Evolutionary conservation across 805 yeast genomes (phyloP).

Genomic region (Yarrowia sp.): DNA sequence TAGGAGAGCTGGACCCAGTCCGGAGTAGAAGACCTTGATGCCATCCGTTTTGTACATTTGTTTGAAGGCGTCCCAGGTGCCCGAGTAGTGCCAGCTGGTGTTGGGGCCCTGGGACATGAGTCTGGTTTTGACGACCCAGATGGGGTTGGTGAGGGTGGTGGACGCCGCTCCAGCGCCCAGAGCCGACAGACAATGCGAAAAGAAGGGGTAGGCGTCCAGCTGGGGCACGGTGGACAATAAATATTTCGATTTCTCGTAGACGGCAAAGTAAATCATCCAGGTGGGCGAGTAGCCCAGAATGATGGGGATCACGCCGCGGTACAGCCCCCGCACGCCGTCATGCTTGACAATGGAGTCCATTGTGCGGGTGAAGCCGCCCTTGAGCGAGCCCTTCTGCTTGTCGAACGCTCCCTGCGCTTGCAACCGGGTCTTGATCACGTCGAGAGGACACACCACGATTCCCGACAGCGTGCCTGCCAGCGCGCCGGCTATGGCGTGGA

Average conservation of each 20-base stretch:
- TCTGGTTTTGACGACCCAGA: slow-evolving; percentile 97
- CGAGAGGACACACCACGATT: slow-evolving; percentile 89
- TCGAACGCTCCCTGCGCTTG: slow-evolving; percentile 78
- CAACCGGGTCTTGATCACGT: slow-evolving; percentile 90
- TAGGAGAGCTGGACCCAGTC: slow-evolving; percentile 85
- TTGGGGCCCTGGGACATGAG: slow-evolving; percentile 66
- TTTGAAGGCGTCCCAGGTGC: slow-evolving; percentile 82
- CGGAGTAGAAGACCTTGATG: slow-evolving; percentile 79
- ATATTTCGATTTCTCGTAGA: slow-evolving; percentile 79
- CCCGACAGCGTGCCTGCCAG: slow-evolving; percentile 93
- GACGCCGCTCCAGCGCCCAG: slow-evolving; percentile 88
- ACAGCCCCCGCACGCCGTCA: slow-evolving; percentile 84
- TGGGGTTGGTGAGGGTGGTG: slow-evolving; percentile 87
- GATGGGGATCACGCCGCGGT: slow-evolving; percentile 91
- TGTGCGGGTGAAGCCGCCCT: slow-evolving; percentile 56
- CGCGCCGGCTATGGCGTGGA: slow-evolving; percentile 88
- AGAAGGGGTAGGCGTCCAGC: slow-evolving; percentile 49
- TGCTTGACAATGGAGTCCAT: slow-evolving; percentile 69
- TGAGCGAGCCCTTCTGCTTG: slow-evolving; percentile 21
- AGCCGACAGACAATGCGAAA: slow-evolving; percentile 62
- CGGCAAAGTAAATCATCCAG: slow-evolving; percentile 94
- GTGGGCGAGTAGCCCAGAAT: slow-evolving; percentile 94
- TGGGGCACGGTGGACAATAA: slow-evolving; percentile 47
- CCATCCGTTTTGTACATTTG: slow-evolving; percentile 86
- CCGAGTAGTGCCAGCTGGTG: slow-evolving; percentile 61